These are phyloP conservation scores for Papiliotrema fonsecae DNA, from an alignment of 1,284 basidiomycete species.

Conservation along the genomic window DNA sequence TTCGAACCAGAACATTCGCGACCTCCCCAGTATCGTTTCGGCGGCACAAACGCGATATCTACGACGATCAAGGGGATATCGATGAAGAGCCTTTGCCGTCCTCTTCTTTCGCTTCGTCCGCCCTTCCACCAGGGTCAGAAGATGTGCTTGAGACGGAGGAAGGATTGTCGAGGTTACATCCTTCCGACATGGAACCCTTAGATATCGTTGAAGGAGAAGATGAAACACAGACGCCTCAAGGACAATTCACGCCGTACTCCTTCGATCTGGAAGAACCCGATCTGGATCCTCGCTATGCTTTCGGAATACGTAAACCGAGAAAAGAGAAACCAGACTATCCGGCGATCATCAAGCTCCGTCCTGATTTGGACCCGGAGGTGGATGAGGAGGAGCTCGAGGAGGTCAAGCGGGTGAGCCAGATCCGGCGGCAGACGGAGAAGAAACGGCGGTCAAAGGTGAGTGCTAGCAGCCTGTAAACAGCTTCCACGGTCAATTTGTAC, in stretches of 20 bases:
- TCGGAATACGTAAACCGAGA: not conserved
- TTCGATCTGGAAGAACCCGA: conserved; percentile 2
- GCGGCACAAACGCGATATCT: too few relatives aligned
- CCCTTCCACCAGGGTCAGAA: too few relatives aligned
- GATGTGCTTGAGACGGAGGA: too few relatives aligned
- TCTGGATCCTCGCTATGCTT: not conserved
- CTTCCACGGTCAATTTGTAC: not conserved
- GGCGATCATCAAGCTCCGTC: conserved; percentile 1
- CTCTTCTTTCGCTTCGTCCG: too few relatives aligned
- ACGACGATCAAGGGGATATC: too few relatives aligned
- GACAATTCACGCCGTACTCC: not conserved
- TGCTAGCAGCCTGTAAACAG: not conserved
- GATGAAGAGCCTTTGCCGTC: too few relatives aligned
- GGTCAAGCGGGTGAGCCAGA: not conserved
- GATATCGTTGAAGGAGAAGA: not conserved
- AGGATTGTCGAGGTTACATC: too few relatives aligned
- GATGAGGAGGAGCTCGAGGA: conserved; percentile 1
- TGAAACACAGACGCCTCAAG: not conserved
- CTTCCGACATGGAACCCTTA: too few relatives aligned
- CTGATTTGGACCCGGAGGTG: not conserved
- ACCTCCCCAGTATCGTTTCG: too few relatives aligned
- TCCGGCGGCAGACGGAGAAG: conserved; percentile 1
- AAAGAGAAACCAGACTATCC: not conserved
- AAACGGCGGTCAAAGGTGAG: conserved; percentile 3
- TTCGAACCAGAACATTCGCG: too few relatives aligned